Evolutionary conservation across 2,329 filamentous ascomycete species (phyloP).

Genomic region (Pyricularia pennisetigena): DNA sequence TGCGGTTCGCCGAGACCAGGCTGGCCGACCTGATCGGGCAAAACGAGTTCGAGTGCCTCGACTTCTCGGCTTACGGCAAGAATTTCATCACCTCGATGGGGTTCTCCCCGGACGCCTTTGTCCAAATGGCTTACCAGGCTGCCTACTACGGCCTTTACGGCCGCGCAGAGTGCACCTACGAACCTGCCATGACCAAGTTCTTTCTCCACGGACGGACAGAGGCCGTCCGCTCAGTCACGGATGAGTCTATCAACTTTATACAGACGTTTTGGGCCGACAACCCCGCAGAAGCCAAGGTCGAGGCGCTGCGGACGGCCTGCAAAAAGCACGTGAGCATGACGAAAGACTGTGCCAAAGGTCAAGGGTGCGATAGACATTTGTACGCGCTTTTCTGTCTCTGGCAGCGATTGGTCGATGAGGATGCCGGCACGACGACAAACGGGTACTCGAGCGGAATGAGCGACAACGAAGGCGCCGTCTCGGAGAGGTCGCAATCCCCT

Average conservation of each 20-base stretch:
- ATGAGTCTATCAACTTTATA: conserved; percentile 79
- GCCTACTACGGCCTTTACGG: conserved; percentile 97
- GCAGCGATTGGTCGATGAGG: conserved; percentile 79
- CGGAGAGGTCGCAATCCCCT: conserved; percentile 1
- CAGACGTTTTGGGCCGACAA: conserved; percentile 93
- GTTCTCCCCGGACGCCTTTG: conserved; percentile 92
- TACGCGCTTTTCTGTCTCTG: conserved; percentile 93
- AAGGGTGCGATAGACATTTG: conserved; percentile 86
- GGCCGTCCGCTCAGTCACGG: conserved; percentile 77
- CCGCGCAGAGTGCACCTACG: conserved; percentile 87
- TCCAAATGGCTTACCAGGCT: conserved; percentile 98
- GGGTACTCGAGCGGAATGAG: conserved; percentile 51
- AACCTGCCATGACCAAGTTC: conserved; percentile 95
- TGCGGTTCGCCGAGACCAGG: conserved; percentile 91
- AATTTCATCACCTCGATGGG: conserved; percentile 97
- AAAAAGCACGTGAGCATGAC: conserved; percentile 74
- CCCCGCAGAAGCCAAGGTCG: conserved; percentile 71
- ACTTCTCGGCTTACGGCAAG: conserved; percentile 85
- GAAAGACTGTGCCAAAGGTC: conserved; percentile 75
- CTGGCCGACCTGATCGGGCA: conserved; percentile 92
- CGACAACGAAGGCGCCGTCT: background rate
- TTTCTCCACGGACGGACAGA: conserved; percentile 92
- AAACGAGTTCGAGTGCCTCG: conserved; percentile 88
- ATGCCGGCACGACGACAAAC: conserved; percentile 40
- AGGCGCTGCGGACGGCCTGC: conserved; percentile 74